Evolutionary conservation across 129 eudicot species (phyloP), one percentile per base, ranked within the genome.

Genomic region (Flaveria trinervia): DNA sequence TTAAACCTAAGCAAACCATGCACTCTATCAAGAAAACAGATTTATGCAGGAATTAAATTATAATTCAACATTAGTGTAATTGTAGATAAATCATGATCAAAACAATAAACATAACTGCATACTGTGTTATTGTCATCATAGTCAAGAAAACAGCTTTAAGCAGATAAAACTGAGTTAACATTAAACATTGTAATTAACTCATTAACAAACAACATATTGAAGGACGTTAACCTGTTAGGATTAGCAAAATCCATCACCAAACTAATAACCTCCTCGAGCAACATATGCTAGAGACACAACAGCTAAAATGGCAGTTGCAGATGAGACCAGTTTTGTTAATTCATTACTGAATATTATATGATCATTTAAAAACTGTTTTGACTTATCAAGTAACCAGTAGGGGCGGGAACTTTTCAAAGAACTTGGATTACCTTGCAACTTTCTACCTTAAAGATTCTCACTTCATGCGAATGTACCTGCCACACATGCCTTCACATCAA

Each of bases 261-360:
- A 17, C 41, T 51, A 78, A 46, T 41, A 17, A 66, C 67, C 73
- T 36, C 78, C 85, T 6, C 88, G 87, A 23, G 85, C 77, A 73
- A 80, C 88, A 76, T 84, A 89, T 5, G 94, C 96, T n/a, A 74
- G 44, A 44, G 84, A 74, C 81, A 88, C 67, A 70, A 93, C 85
- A 30, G 97, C 96, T 18, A 91, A 44, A 44, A 93, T 8, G 10
- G 97, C 84, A 5, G 96, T 91, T 18, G 92, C 94, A 50, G 96
- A 94, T 3, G 93, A 84, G 45, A 91, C 76, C 70, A 88, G 1
- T 23, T 23, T 23, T 23, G n/a, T n/a, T n/a, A n/a, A n/a, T n/a
- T n/a, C n/a, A n/a, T n/a, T n/a, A n/a, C n/a, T n/a, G n/a, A n/a
- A n/a, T n/a, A n/a, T n/a, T n/a, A n/a, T n/a, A n/a, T n/a, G n/a